Conservation (phyloP, 2,329 filamentous ascomycete species). For the Aspergillus candidus region DNA sequence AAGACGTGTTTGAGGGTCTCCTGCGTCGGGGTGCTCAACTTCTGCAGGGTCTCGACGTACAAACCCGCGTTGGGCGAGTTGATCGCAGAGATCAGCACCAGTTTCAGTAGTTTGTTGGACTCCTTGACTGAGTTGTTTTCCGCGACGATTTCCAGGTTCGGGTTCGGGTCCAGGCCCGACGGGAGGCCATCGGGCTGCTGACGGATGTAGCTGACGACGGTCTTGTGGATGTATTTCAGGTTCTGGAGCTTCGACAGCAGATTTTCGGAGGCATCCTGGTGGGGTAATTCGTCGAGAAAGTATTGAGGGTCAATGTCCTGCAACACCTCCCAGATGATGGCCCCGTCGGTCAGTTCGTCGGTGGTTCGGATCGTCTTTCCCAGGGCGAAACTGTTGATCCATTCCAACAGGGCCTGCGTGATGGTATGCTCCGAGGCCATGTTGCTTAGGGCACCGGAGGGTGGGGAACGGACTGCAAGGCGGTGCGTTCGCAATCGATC, state of each 20-base stretch:
- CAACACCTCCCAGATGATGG: conserved; percentile 43
- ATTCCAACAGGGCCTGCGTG: conserved; percentile 42
- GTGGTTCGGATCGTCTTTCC: conserved; percentile 37
- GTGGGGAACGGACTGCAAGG: conserved; percentile 4
- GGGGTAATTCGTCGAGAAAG: conserved; percentile 44
- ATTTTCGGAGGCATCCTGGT: conserved; percentile 38
- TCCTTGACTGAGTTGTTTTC: conserved; percentile 40
- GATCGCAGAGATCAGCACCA: conserved; percentile 58
- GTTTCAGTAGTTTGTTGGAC: conserved; percentile 52
- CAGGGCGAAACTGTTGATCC: conserved; percentile 43
- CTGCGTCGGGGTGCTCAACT: conserved; percentile 39
- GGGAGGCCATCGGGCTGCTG: conserved; percentile 42
- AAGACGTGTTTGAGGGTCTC: conserved; percentile 44
- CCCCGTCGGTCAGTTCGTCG: conserved; percentile 41
- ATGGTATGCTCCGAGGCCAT: conserved; percentile 43
- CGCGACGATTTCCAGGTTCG: conserved; percentile 43
- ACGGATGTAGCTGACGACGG: conserved; percentile 40
- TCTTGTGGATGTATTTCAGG: conserved; percentile 44
- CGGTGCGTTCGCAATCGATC: conserved; percentile 8
- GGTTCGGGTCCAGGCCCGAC: conserved; percentile 36
- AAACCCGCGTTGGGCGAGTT: conserved; percentile 52
- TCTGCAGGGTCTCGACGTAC: conserved; percentile 48
- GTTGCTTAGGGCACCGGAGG: conserved; percentile 14
- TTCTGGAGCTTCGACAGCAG: conserved; percentile 47
- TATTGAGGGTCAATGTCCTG: conserved; percentile 45